Base-by-base conservation (phyloP, 495 filamentous ascomycete species). In the Astrothelium subdiscretum region DNA sequence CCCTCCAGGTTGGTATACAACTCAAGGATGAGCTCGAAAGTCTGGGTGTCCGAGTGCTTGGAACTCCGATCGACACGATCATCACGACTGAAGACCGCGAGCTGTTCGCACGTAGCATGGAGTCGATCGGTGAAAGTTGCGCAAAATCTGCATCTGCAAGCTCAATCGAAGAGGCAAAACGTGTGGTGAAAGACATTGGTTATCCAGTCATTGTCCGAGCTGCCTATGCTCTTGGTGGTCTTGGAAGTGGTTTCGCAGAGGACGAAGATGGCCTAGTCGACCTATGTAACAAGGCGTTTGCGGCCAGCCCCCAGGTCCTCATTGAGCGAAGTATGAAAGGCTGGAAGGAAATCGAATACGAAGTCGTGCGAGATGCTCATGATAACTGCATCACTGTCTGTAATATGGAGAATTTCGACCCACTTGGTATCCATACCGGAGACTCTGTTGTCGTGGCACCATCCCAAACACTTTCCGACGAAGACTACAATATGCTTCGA, bases 351-450 rank as follows among this genome's bases (percentile, higher is more conserved):
- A 88, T 96, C 60, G 92, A 97, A 73, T 97, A 97, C 71, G 92
- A 97, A 74, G 92, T 97, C 35, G 92, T 97, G 40, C 85, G 92
- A 62, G 92, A 97, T 74, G 88, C 87, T 52, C 81, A 85, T 67
- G 94, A 97, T 80, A 97, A 97, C 78, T 97, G 94, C 75, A 97
- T 97, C 67, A 97, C 92, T 20, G 92, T 97, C 52, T 97, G 92
- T 80, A 97, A 97, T 79, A 97, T 97, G 92, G 92, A 97, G 79
- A 97, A 97, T 77, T 97, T 97, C 71, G 92, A 97, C 71, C 92
- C 92, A 40, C 81, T 97, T 35, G 92, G 92, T 71, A 92, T 95
- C 60, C 92, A 97, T 72, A 97, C 92, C 42, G 92, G 92, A 72
- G 92, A 97, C 78, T 95, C 90, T 65, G 96, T 97, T 67, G 92